Conservation (phyloP, 2,329 filamentous ascomycete genomes). For the Delphinella strobiligena region DNA sequence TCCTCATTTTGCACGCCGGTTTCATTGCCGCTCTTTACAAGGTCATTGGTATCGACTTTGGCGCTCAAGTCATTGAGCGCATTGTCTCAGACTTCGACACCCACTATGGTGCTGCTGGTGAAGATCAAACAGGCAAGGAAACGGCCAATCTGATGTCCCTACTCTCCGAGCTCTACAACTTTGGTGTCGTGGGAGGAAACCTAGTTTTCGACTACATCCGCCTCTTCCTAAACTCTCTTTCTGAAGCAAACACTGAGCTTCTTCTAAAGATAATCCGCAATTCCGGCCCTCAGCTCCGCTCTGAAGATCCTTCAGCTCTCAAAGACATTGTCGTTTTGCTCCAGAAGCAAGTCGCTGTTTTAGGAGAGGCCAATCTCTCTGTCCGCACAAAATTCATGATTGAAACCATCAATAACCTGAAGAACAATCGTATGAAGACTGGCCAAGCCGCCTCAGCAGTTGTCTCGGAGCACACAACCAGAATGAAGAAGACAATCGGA, state of each 20-base stretch:
- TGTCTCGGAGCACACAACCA: conserved; percentile 67
- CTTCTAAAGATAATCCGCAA: conserved; percentile 71
- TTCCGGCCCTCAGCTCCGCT: conserved; percentile 69
- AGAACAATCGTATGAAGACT: conserved; percentile 83
- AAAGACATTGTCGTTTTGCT: conserved; percentile 80
- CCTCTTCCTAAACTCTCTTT: conserved; percentile 60
- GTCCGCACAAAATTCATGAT: conserved; percentile 96
- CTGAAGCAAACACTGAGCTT: conserved; percentile 79
- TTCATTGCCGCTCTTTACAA: conserved; percentile 85
- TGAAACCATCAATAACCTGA: conserved; percentile 85
- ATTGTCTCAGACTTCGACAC: conserved; percentile 64
- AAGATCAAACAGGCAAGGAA: conserved; percentile 41
- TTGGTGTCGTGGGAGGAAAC: conserved; percentile 71
- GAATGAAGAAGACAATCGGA: conserved; percentile 81
- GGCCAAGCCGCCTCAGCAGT: conserved; percentile 58
- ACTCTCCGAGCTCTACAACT: conserved; percentile 79
- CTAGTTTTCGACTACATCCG: conserved; percentile 88
- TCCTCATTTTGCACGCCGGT: conserved; percentile 79
- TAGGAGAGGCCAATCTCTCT: conserved; percentile 59
- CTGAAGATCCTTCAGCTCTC: conserved; percentile 76
- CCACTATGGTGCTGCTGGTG: conserved; percentile 44
- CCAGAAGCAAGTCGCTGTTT: conserved; percentile 56
- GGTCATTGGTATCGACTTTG: conserved; percentile 77
- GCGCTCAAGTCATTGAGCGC: conserved; percentile 70
- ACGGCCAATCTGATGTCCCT: conserved; percentile 69